Evolutionary conservation across 2,329 filamentous ascomycete genomes (phyloP).

Genomic region (Trichoderma lentiforme): DNA sequence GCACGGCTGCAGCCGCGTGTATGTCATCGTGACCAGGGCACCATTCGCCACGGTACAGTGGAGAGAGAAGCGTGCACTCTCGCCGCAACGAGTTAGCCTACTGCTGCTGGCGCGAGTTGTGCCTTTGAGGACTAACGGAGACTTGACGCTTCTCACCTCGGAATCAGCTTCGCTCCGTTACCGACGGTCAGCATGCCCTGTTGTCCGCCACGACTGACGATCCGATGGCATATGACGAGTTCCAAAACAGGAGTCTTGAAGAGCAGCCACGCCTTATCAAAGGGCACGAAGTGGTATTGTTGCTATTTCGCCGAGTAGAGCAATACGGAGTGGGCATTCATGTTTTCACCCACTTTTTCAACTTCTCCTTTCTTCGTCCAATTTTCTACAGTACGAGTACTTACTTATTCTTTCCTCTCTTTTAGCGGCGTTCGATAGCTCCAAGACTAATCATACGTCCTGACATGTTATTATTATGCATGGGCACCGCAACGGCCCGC

Average conservation of each 20-base stretch:
- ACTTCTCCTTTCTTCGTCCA: background rate
- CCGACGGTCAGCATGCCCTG: background rate
- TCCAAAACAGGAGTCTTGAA: background rate
- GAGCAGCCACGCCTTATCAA: background rate
- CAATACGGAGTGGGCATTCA: background rate
- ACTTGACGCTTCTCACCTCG: background rate
- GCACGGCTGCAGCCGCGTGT: conserved; percentile 20
- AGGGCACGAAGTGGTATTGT: background rate
- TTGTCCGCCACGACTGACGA: background rate
- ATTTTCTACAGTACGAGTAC: background rate
- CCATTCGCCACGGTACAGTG: background rate
- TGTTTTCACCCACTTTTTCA: background rate
- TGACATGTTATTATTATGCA: background rate
- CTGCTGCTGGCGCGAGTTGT: background rate
- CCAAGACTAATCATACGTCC: background rate
- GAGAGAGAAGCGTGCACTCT: conserved; percentile 5
- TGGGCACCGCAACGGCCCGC: conserved; percentile 9
- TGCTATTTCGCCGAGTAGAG: background rate
- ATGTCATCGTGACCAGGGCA: conserved; percentile 15
- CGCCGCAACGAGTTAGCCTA: conserved; percentile 2
- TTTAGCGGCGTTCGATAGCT: conserved; percentile 9
- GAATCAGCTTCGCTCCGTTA: background rate
- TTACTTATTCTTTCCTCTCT: background rate
- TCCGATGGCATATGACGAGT: background rate
- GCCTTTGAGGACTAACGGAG: background rate